A percentile compares a stretch with the other conserved stretches of the same genome.
Conservation (phyloP, 208 protist species). For the Wallacemonas sp. region DNA sequence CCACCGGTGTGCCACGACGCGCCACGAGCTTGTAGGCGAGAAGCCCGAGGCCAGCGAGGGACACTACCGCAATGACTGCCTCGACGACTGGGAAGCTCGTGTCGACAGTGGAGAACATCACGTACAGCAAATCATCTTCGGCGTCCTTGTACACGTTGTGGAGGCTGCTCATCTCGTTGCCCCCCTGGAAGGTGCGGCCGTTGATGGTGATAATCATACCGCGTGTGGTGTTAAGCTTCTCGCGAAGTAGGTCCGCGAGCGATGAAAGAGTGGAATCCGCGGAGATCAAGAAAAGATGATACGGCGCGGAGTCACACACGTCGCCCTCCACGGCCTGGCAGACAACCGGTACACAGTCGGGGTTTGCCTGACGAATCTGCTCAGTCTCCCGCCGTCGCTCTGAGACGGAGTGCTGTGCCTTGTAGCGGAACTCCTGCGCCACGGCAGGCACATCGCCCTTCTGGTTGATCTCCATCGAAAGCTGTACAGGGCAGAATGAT, state of each 20-base stretch:
- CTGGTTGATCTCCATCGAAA: not conserved
- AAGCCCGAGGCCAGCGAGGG: not conserved
- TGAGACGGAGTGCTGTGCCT: not conserved
- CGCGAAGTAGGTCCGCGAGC: not conserved
- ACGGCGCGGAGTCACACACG: not conserved
- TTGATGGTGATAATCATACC: slow-evolving; percentile 6
- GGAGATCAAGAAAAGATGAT: slow-evolving; percentile 1
- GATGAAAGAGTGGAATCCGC: not conserved
- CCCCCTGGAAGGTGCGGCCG: not conserved
- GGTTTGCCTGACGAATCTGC: not conserved
- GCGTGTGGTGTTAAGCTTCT: not conserved
- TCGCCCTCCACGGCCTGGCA: slow-evolving; percentile 7
- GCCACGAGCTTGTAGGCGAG: slow-evolving; percentile 1
- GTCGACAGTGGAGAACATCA: not conserved
- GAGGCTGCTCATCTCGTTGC: slow-evolving; percentile 6
- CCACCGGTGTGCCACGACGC: not conserved
- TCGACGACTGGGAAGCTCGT: not conserved
- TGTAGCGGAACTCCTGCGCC: not conserved
- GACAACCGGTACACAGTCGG: slow-evolving; percentile 6
- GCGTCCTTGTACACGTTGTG: slow-evolving; percentile 11
- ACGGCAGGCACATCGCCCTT: not conserved
- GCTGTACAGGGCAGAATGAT: too few species aligned
- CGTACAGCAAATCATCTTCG: slow-evolving; percentile 6
- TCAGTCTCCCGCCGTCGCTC: slow-evolving; percentile 1
- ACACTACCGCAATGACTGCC: not conserved